Evolutionary conservation across 495 filamentous ascomycete genomes (phyloP), one percentile per base, ranked within the genome.

Genomic region (Penicillium diatomitis): DNA sequence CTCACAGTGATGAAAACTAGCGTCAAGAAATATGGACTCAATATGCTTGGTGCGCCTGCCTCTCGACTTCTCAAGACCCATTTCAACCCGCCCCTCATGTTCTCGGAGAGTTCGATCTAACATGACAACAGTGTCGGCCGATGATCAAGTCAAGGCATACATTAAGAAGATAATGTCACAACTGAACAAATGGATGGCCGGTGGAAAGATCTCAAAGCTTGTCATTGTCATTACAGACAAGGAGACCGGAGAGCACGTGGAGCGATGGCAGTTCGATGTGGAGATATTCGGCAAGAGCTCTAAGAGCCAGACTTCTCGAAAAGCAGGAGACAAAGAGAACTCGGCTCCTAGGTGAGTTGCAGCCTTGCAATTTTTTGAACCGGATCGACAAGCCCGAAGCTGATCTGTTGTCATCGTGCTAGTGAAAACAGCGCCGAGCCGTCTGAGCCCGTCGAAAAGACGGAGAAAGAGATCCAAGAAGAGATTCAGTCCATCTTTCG

Each of bases 11-110:
- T 11, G 12, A 6, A 7, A 31, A 29, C 32, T 49, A 86, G 83
- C 27, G 89, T 98, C 57, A 97, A 97, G 70, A 98, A 98, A 75
- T 98, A 98, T 82, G 94, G 94, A 58, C 82, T 98, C 55, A 97
- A 95, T 60, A 97, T 98, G 89, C 86, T 96, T 36, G 80, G 82
- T 85, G 69, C 49, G 74, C 9, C 10, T 33, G 30, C 35, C 12
- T 32, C 39, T 8, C 12, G 20, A 11, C 3, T 3, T 8, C 11
- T 31, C n/a, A 50, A 0, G 2, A 51, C 2, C 5, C 32, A 5
- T 7, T 20, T 20, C 20, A 33, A 2, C n/a, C 30, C 4, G 34
- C n/a, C 35, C 45, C 29, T 6, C 32, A 11, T 37, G 44, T 38
- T 32, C 3, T n/a, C 28, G n/a, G 37, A 27, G 2, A 29, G 33